These are phyloP conservation scores for Dendrobium catenatum DNA, from an alignment of 106 monocot genomes.

Conservation along the genomic window DNA sequence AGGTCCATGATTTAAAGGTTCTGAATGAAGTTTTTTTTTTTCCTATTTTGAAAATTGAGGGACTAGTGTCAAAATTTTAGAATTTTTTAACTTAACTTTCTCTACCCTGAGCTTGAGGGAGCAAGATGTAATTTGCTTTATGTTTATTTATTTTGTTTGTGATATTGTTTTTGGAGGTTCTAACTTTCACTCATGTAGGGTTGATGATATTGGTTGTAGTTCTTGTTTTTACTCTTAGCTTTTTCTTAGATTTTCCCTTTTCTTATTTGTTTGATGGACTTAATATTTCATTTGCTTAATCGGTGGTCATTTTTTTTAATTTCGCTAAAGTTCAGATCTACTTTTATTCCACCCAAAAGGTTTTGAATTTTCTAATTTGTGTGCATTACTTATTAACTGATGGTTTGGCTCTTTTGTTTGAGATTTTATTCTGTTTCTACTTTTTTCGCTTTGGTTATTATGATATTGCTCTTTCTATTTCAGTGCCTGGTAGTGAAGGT, in stretches of 20 bases:
- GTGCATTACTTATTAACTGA: background rate
- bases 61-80: background rate
- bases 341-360: background rate
- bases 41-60: background rate
- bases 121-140: background rate
- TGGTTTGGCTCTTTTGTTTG: background rate
- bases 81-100: background rate
- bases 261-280: background rate
- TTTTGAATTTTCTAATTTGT: background rate
- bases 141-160: background rate
- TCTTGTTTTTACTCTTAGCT: background rate
- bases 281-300: no score
- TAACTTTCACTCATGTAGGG: background rate
- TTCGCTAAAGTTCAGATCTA: background rate
- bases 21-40: background rate
- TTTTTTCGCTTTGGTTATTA: background rate
- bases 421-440: background rate
- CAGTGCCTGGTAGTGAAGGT: slow-evolving; percentile 41
- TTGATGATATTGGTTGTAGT: background rate
- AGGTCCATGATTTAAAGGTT: background rate
- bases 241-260: background rate
- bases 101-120: background rate
- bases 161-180: background rate
- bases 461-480: slow-evolving; percentile 10
- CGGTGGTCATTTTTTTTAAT: no score